Base-by-base conservation (phyloP, 305 asterid species). In the Fraxinus dipetala region DNA sequence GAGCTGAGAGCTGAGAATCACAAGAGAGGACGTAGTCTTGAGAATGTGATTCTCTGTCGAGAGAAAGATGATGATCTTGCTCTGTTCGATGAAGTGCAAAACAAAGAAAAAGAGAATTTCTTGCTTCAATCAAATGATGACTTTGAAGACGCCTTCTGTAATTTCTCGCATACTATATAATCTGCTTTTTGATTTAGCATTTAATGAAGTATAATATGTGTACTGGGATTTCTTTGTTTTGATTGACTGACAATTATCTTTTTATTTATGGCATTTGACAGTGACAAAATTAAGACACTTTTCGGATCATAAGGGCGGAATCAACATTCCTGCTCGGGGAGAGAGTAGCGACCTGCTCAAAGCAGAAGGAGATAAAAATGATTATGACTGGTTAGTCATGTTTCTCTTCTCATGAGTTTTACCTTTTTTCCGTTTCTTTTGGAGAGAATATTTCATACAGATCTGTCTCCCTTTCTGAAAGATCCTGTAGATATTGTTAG, bases 11-110 rank as follows among this genome's bases (percentile, higher is more conserved):
- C 88, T 10, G 98, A 92, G 36, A 92, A 87, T 86, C 98, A 94
- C 88, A 95, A 90, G 87, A 89, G 98, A 88, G 93, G 97, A 65
- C 95, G 88, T 20, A 96, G 99, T 89, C 89, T 96, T 20, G 99
- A 92, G 86, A 90, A 95, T 72, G 91, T 92, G 85, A 82, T 89
- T 82, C 89, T 72, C 38, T 83, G 87, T 76, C 87, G 83, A 83
- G 93, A 90, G 75, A 94, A 86, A 84, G 98, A 92, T 51, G 99
- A 91, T 38, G 97, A 93, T 90, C 99, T 96, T 88, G 92, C 97
- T 80, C 88, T 96, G 75, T 96, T 96, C 87, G 93, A 94, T 78
- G 98, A 94, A 89, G 97, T 90, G 87, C 97, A 95, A 89, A 91
- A 83, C 87, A 91, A 90, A 87, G 98, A 96, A 84, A 92, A 83